Evolutionary conservation across 192 early-diverging fungal genomes (phyloP).

Genomic region (Entomortierella chlamydospora): DNA sequence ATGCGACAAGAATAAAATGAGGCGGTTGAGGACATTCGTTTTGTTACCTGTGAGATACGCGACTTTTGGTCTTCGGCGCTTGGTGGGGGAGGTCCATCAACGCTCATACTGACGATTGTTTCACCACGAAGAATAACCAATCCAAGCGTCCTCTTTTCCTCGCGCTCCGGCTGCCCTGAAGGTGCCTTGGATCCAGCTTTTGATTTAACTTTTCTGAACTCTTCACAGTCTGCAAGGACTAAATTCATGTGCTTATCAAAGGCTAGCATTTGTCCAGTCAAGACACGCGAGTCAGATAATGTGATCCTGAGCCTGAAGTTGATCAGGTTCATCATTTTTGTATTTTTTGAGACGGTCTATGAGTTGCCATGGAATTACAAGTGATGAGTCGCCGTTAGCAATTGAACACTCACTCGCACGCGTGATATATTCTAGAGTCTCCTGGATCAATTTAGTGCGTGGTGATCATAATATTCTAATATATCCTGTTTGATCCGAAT

Average conservation of each 20-base stretch:
- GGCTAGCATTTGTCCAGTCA: constrained; percentile 98
- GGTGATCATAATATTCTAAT: no score
- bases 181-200: constrained; percentile 67
- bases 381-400: neutral
- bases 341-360: constrained; percentile 77
- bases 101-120: constrained; percentile 87
- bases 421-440: neutral
- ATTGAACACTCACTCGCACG: neutral
- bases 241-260: constrained; percentile 99
- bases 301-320: constrained; percentile 96
- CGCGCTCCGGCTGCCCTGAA: constrained; percentile 67
- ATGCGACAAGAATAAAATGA: neutral
- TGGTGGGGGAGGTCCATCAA: constrained; percentile 91
- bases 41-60: constrained; percentile 54
- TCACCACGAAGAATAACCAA: constrained; percentile 96
- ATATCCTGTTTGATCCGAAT: no score
- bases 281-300: constrained; percentile 87
- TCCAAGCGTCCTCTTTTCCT: constrained; percentile 93
- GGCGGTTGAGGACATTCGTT: neutral
- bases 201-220: constrained; percentile 92
- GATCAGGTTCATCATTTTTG: constrained; percentile 93
- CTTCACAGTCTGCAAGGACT: constrained; percentile 97
- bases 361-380: neutral
- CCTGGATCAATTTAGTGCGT: no score
- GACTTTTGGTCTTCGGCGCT: constrained; percentile 61